phyloP scores from a whole-genome alignment of 331 rosid genomes.

The Erythrophleum ivorense region DNA sequence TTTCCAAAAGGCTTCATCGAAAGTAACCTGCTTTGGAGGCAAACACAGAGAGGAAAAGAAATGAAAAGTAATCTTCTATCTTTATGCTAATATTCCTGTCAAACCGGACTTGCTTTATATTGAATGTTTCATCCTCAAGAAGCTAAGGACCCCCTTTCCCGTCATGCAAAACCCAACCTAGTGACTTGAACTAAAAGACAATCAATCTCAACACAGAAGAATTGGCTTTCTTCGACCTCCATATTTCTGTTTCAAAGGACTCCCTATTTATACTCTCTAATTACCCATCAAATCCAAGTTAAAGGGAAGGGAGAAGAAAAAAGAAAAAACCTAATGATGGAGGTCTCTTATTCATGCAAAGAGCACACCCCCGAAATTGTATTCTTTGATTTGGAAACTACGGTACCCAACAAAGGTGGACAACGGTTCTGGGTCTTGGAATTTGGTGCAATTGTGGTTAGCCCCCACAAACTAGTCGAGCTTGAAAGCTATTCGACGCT shows the following conservation, averaged over 20 bases:
- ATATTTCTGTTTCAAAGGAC: background rate
- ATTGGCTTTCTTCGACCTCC: conserved; percentile 40
- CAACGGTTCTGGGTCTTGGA: conserved; percentile 65
- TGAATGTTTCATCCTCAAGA: conserved; percentile 47
- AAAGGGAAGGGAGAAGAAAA: no score
- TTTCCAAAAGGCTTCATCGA: conserved; percentile 9
- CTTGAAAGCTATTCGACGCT: conserved; percentile 62
- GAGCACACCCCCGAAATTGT: conserved; percentile 55
- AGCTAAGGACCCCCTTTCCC: conserved; percentile 50
- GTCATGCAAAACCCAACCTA: conserved; percentile 39
- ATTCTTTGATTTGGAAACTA: conserved; percentile 76
- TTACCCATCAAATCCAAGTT: background rate
- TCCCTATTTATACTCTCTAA: background rate
- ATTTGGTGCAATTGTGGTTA: conserved; percentile 72
- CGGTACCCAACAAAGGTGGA: conserved; percentile 59
- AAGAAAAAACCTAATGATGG: conserved; percentile 24
- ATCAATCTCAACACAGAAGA: conserved; percentile 50
- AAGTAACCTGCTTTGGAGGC: conserved; percentile 38
- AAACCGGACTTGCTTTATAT: conserved; percentile 33
- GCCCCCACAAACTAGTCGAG: conserved; percentile 64
- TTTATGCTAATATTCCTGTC: conserved; percentile 36
- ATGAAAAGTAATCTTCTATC: conserved; percentile 1
- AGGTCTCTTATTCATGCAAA: conserved; percentile 41
- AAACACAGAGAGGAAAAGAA: background rate
- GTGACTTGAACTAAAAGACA: conserved; percentile 60